Base-by-base conservation (phyloP, 106 monocot species). In the Dioscorea alata region DNA sequence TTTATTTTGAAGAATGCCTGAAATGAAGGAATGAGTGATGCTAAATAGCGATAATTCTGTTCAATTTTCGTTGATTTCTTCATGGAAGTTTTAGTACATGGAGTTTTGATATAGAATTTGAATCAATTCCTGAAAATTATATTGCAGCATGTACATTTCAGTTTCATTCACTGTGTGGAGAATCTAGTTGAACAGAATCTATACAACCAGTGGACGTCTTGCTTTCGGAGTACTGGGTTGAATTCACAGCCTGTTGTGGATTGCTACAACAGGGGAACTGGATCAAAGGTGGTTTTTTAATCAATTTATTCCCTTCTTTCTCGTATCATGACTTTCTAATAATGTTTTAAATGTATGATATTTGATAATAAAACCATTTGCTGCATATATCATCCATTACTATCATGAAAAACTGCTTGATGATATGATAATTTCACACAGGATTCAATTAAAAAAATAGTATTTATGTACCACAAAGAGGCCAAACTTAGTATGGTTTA, bases 141-240 rank as follows among this genome's bases (percentile, higher is more conserved):
- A 24, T 34, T 75, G 81, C 90, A 99, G 99, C 50, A 71, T 49
- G 67, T 74, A 33, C 83, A 99, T 76, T 99, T 93, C 79, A 67
- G 64, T 33, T 93, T 99, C 71, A 88, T 93, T 50, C 83, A 88
- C 57, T 99, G 99, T 67, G 73, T 93, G 31, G 99, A 99, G 77
- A 32, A 64, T 18, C 68, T 93, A 60, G 90, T 88, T 22, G 32
- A 85, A 52, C 74, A 87, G 50, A 72, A 25, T 25, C 75, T 74
- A 63, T 85, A 99, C 65, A 21, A 4, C 0, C 73, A 85, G 49
- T 99, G 99, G 99, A 73, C 83, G 59, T 77, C 90, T 48, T 99
- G 99, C 77, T 93, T 93, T 68, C 50, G 63, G 52, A 73, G 76
- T 73, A 75, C 77, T 69, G 87, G 87, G 48, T 35, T 93, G 61